These are phyloP conservation scores for Dipteronia sinensis DNA, from an alignment of 345 rosid species.

Conservation along the genomic window DNA sequence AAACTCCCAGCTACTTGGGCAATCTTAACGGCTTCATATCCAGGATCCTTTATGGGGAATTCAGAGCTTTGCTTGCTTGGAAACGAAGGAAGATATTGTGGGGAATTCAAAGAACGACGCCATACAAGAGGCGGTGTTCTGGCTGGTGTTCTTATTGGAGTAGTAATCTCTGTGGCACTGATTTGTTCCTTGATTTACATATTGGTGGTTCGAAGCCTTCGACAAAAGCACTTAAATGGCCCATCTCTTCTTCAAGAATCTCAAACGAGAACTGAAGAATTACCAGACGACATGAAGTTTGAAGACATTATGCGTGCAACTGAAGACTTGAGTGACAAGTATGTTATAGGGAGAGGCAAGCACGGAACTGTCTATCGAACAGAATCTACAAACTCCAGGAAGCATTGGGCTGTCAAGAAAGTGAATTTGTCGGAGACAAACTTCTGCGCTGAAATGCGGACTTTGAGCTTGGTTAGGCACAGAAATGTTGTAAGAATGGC, in stretches of 20 bases:
- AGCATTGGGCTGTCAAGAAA: slow-evolving; percentile 45
- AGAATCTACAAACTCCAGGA: slow-evolving; percentile 28
- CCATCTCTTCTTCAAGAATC: slow-evolving; percentile 30
- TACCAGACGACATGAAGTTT: slow-evolving; percentile 33
- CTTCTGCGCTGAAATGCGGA: slow-evolving; percentile 35
- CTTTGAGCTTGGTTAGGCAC: slow-evolving; percentile 36
- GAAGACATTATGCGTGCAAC: slow-evolving; percentile 44
- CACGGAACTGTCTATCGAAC: slow-evolving; percentile 46
- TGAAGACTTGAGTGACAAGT: slow-evolving; percentile 37
- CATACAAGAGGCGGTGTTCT: slow-evolving; percentile 17
- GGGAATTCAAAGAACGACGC: slow-evolving; percentile 11
- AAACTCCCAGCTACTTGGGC: slow-evolving; percentile 35
- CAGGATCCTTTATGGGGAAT: slow-evolving; percentile 39
- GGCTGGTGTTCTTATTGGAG: slow-evolving; percentile 31
- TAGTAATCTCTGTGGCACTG: slow-evolving; percentile 28
- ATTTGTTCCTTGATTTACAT: slow-evolving; percentile 30
- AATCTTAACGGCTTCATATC: slow-evolving; percentile 29
- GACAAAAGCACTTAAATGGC: slow-evolving; percentile 14
- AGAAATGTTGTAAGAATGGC: slow-evolving; percentile 35
- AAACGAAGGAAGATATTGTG: slow-evolving; percentile 20
- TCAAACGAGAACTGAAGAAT: slow-evolving; percentile 25
- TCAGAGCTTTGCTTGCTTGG: slow-evolving; percentile 29
- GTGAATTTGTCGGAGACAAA: slow-evolving; percentile 33
- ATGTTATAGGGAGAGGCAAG: slow-evolving; percentile 44
- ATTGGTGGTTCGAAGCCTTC: slow-evolving; percentile 19